Evolutionary conservation across 2,329 filamentous ascomycete species (phyloP), one percentile per base, ranked within the genome.

Genomic region (Westerdykella aurantiaca): DNA sequence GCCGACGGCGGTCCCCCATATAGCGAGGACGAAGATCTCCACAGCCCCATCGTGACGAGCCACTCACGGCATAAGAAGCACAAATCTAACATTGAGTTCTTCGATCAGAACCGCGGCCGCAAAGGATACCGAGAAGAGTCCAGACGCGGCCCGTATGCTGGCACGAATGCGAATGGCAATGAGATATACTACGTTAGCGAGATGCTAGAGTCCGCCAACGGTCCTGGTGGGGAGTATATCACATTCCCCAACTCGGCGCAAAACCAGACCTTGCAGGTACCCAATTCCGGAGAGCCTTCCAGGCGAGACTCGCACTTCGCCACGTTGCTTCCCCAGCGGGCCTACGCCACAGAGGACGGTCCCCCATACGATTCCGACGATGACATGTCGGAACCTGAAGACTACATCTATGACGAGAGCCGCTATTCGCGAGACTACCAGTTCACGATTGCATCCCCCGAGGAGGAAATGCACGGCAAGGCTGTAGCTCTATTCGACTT

Each of bases 401-500:
- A 81, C 54, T 69, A 60, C 43, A 64, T 69, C 42, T 63, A 67
- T 33, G 83, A 89, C 60, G 79, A 88, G 63, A 87, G 83, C 43
- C 81, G 89, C 57, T 95, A 90, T 68, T 94, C 88, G 37, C 82
- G 86, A 53, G 88, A 95, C 67, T 96, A 95, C 65, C 87, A 94
- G 57, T 95, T 96, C 66, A 94, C 88, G 14, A 95, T 95, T 56
- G 91, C 88, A 13, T 94, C 88, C 12, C 89, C 90, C 5, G 93
- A 97, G 65, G 91, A 97, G 69, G 89, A 97, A 67, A 96, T 96
- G 80, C 90, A 96, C 61, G 93, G 93, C 39, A 95, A 95, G 64
- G 90, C 89, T 10, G 88, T 98, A 22, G 93, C 93, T 6, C 75
- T 98, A 17, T 98, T 95, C 64, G 90, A 96, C 64, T 98, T 98